Evolutionary conservation across 1,139 yeast genomes (phyloP), one percentile per base, ranked within the genome.

Genomic region (Taiozyma onychis): DNA sequence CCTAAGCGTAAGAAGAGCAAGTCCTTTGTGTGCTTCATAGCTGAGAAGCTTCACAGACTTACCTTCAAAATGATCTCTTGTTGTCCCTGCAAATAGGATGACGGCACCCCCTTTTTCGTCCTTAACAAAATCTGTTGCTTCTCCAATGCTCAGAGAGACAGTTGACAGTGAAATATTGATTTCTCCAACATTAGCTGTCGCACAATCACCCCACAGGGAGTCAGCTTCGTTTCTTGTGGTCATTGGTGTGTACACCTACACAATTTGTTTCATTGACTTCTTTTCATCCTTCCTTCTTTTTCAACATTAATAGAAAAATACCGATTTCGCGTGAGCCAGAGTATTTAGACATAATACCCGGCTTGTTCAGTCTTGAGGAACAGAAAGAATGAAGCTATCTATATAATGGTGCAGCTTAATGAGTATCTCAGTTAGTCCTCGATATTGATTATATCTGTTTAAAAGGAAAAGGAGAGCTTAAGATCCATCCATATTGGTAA

Each of bases 81-180:
- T 76, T 8, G 73, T 73, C 1, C 81, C 81, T 6, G 74, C 75
- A 62, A 76, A 76, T 45, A 67, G 65, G 9, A 76, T 71, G 4
- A 74, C 67, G 0, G 80, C 81, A 2, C 81, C 81, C 0, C 78
- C 75, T 14, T 59, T 54, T 10, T 66, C 63, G 6, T 60, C 50
- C 46, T 62, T 64, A 16, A 65, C 71, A 52, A 65, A 69, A 7
- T 63, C 59, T 3, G 66, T 44, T 21, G 61, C 57, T 27, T 60
- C 59, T 21, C 41, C 45, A 3, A 58, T 39, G 18, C 53, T 49
- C 27, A 67, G 54, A 3, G 41, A 41, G 5, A 52, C 48, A 2
- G 54, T 42, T 1, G 69, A 65, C 4, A 67, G 51, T 32, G 57
- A 59, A 7, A 67, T 54, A 43, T 41, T 49, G 10, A 57, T 8